phyloP scores from a whole-genome alignment of 2,329 filamentous ascomycete genomes.

The Aspergillus sp. region DNA sequence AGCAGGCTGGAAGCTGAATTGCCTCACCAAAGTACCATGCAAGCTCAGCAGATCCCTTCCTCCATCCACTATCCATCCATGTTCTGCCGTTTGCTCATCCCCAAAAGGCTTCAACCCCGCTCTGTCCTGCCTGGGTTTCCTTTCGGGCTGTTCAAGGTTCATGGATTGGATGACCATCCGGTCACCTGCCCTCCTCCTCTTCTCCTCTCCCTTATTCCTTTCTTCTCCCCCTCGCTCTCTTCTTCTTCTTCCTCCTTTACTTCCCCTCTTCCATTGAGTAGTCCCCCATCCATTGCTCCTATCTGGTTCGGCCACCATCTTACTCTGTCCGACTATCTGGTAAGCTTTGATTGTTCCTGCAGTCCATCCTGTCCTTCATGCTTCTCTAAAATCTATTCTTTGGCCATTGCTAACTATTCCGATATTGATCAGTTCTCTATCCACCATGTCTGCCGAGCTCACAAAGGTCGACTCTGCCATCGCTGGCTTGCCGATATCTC shows the following conservation, averaged over 20 bases:
- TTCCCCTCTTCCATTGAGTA: constrained; percentile 5
- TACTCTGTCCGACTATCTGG: constrained; percentile 1
- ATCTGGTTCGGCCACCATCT: too few relatives aligned
- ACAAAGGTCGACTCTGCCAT: constrained; percentile 90
- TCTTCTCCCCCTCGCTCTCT: constrained; percentile 4
- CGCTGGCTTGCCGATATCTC: constrained; percentile 67
- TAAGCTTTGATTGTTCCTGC: constrained; percentile 7
- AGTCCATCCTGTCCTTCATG: background rate
- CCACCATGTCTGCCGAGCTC: constrained; percentile 59
- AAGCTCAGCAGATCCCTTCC: too few relatives aligned
- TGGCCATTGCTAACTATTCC: background rate
- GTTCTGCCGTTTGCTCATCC: too few relatives aligned
- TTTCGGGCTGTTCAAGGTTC: too few relatives aligned
- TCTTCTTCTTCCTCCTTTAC: constrained; percentile 1
- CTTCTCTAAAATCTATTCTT: background rate
- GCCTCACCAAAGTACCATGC: too few relatives aligned
- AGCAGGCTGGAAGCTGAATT: too few relatives aligned
- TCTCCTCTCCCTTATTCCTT: constrained; percentile 4
- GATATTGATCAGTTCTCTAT: background rate
- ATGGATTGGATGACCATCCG: constrained; percentile 7
- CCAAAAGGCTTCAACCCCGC: too few relatives aligned
- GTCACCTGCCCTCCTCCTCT: constrained; percentile 26
- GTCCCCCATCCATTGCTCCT: background rate
- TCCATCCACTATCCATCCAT: too few relatives aligned
- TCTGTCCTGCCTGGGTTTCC: too few relatives aligned